Base-by-base conservation (phyloP, 2,329 filamentous ascomycete species). In the Colletotrichum siamense region DNA sequence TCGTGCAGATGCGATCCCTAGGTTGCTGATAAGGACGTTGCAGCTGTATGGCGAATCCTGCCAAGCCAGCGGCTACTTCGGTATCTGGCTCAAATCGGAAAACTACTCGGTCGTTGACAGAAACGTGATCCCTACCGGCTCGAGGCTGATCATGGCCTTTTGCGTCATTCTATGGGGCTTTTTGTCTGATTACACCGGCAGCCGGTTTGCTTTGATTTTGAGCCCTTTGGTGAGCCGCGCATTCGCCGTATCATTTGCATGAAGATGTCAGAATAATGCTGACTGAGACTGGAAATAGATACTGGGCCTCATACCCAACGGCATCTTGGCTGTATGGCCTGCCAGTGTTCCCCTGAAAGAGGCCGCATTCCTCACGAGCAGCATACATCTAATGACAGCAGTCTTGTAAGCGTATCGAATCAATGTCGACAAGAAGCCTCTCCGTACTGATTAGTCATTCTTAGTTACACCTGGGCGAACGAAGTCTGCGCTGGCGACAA, bases 11-110 rank as follows among this genome's bases (percentile, higher is more conserved):
- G 9, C 7, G 15, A 44, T 5, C 8, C 12, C 6, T n/a, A 26
- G n/a, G 13, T 36, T 18, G 34, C 68, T 75, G 28, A 68, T 24
- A n/a, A 28, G n/a, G 12, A 18, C 9, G 8, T 28, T 26, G 36
- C 49, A 74, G 71, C 67, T 74, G 16, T 74, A 74, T 22, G 71
- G 71, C 4, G 57, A 39, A 32, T 74, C 71, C n/a, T 74, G 71
- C 34, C 66, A 74, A 49, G 44, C 71, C 3, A 59, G 59, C 15
- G 67, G 71, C 5, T 74, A 74, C 59, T 81, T 81, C 64, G 79
- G 75, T 34, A 80, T 81, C 62, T 81, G 80, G 80, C 77, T 81
- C 64, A 80, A 79, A 70, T 73, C 78, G 1, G 79, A 79, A 52
- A 73, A 78, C 15, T 81, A 79, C 71, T 81, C 80, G 1, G 80